phyloP scores from a whole-genome alignment of 495 filamentous ascomycete genomes.

The Rhizodiscina lignyota region DNA sequence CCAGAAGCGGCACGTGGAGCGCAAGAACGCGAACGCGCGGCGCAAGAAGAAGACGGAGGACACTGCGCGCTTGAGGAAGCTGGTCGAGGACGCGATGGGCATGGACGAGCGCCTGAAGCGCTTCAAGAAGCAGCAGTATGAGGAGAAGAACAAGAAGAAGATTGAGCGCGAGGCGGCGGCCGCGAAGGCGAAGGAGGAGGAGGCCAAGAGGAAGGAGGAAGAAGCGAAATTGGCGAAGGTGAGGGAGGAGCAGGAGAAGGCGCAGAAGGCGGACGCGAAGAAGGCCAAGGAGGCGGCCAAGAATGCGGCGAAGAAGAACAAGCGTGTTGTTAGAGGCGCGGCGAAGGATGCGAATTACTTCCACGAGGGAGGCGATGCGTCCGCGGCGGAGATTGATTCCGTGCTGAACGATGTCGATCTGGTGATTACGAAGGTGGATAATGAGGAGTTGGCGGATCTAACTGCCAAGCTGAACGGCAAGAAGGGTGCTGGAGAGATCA shows the following conservation, averaged over 20 bases:
- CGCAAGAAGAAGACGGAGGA: constrained; percentile 99
- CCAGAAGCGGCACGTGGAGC: constrained; percentile 94
- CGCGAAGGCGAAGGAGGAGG: constrained; percentile 68
- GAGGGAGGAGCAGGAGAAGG: constrained; percentile 72
- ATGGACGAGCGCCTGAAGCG: constrained; percentile 91
- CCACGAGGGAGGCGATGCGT: constrained; percentile 44
- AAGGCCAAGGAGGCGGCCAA: constrained; percentile 96
- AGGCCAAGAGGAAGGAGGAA: constrained; percentile 56
- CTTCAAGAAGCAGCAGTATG: constrained; percentile 80
- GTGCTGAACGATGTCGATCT: constrained; percentile 77
- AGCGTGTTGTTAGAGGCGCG: constrained; percentile 75
- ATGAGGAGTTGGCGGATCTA: constrained; percentile 70
- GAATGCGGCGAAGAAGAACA: constrained; percentile 98
- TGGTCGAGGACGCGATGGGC: constrained; percentile 70
- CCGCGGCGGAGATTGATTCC: constrained; percentile 56
- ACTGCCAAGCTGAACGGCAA: constrained; percentile 55
- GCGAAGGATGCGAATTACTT: constrained; percentile 98
- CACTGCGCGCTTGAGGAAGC: constrained; percentile 67
- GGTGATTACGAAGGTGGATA: constrained; percentile 75
- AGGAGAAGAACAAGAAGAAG: constrained; percentile 84
- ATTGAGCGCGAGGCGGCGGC: constrained; percentile 83
- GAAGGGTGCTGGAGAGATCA: constrained; percentile 43
- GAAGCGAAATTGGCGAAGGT: constrained; percentile 62
- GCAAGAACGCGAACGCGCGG: constrained; percentile 93
- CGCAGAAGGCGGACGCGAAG: constrained; percentile 66